A percentile compares a stretch with the other conserved stretches of the same genome.
Evolutionary conservation across 768 basidiomycete species (phyloP).

Genomic region (Lactifluus volemus): DNA sequence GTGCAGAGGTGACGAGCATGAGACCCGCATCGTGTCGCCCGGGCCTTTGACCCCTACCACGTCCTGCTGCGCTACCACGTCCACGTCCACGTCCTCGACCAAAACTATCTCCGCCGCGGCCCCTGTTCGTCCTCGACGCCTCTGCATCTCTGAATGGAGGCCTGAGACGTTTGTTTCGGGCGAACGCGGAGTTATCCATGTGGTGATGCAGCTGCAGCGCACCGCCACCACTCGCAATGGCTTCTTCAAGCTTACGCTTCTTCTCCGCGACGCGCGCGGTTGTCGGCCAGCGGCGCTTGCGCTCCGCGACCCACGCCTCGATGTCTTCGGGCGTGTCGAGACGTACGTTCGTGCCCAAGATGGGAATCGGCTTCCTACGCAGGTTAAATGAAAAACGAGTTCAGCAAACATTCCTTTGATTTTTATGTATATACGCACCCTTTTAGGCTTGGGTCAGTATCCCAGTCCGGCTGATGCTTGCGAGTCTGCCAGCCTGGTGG

Average conservation of each 20-base stretch:
- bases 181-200: constrained; percentile 34
- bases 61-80: constrained; percentile 25
- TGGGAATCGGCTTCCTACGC: constrained; percentile 56
- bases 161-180: constrained; percentile 35
- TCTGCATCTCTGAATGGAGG: background rate
- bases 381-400: background rate
- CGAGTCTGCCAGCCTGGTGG: constrained; percentile 61
- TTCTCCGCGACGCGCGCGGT: constrained; percentile 64
- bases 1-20: background rate
- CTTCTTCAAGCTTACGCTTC: constrained; percentile 69
- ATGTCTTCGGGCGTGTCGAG: constrained; percentile 79
- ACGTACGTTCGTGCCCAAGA: constrained; percentile 69
- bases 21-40: background rate
- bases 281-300: constrained; percentile 81
- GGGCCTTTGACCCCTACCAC: constrained; percentile 9
- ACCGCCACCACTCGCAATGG: constrained; percentile 64
- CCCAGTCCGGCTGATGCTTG: constrained; percentile 57
- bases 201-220: constrained; percentile 31
- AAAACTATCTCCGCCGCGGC: constrained; percentile 11
- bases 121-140: constrained; percentile 8
- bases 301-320: constrained; percentile 80
- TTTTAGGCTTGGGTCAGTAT: constrained; percentile 73
- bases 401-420: too few relatives aligned
- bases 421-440: constrained; percentile 38
- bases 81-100: constrained; percentile 20